Evolutionary conservation across 2,329 filamentous ascomycete species (phyloP), one percentile per base, ranked within the genome.

Genomic region (Endothia cerciana): DNA sequence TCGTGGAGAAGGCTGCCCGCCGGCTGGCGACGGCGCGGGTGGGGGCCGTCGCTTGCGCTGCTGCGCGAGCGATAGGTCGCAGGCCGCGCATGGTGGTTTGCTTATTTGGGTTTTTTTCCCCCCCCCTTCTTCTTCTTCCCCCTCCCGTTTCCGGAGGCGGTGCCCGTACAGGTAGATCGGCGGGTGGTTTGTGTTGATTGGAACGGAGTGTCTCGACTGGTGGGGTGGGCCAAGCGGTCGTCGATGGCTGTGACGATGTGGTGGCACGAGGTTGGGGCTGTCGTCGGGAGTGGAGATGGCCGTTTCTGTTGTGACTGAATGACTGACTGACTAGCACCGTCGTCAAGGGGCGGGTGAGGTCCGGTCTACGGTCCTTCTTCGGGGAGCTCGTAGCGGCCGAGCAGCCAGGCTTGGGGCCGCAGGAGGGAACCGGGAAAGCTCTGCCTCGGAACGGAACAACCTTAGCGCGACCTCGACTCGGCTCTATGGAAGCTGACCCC

Each of bases 1-100:
- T 73, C 72, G 74, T 78, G 64, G 60, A 60, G 41, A 69, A 65
- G 41, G 55, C 49, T 47, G 53, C 57, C 25, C 43, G 51, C 38
- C 45, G 45, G 41, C 28, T 19, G 63, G 49, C 30, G 38, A 51
- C 40, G n/a, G 49, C 41, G 57, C 47, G 49, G n/a, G 41, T 49
- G 55, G 62, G 59, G 62, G 51, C 45, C 33, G 45, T 62, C 60
- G 53, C 43, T 59, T 55, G 65, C 60, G 43, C 57, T 45, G 64
- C 63, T 47, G 62, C 53, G 58, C 60, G 57, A 22, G 65, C 55
- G 56, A 47, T 55, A 56, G 65, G 56, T 59, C 65, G 65, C 36
- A 63, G 43, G 65, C 36, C 65, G 56, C 65, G 65, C 65, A 66
- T 66, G 33, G 8, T 56, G 30, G 30, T 57, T 57, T 40, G 47